A percentile compares a stretch with the other conserved stretches of the same genome.
Evolutionary conservation across 805 yeast species (phyloP).

Genomic region (Monosporozyma siamensis): DNA sequence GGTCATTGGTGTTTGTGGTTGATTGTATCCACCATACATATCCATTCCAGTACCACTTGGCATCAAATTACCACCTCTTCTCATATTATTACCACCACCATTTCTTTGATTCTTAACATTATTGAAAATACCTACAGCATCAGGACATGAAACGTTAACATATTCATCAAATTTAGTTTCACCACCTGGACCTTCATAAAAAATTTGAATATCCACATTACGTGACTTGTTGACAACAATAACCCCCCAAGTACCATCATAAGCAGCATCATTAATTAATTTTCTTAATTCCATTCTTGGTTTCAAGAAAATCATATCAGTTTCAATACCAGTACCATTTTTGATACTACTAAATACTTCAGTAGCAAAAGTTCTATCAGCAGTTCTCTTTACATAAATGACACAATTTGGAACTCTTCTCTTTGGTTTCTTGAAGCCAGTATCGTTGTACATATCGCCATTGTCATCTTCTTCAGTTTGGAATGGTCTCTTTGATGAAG

Average conservation of each 20-base stretch:
- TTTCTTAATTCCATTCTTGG: slow-evolving; percentile 37
- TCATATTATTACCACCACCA: slow-evolving; percentile 1
- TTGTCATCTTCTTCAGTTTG: slow-evolving; percentile 22
- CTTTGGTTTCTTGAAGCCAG: slow-evolving; percentile 6
- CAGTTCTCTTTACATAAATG: slow-evolving; percentile 38
- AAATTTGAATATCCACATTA: slow-evolving; percentile 61
- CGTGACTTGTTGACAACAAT: slow-evolving; percentile 49
- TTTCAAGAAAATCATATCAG: slow-evolving; percentile 36
- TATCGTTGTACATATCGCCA: not conserved
- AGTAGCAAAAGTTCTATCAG: slow-evolving; percentile 36
- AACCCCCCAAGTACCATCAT: slow-evolving; percentile 66
- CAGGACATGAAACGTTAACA: slow-evolving; percentile 53
- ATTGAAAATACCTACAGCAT: slow-evolving; percentile 42
- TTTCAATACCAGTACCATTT: slow-evolving; percentile 31
- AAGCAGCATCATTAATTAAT: slow-evolving; percentile 67
- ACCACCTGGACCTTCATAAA: slow-evolving; percentile 58
- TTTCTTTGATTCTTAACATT: slow-evolving; percentile 21
- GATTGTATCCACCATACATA: slow-evolving; percentile 3
- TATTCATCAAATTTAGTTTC: slow-evolving; percentile 80
- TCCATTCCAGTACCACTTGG: slow-evolving; percentile 4
- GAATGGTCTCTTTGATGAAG: slow-evolving; percentile 31
- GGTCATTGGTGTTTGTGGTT: slow-evolving; percentile 1
- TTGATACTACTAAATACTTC: slow-evolving; percentile 36
- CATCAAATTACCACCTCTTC: slow-evolving; percentile 2
- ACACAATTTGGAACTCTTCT: slow-evolving; percentile 37